phyloP scores from a whole-genome alignment of 108 stramenopile species.

The Nitzschia palea region DNA sequence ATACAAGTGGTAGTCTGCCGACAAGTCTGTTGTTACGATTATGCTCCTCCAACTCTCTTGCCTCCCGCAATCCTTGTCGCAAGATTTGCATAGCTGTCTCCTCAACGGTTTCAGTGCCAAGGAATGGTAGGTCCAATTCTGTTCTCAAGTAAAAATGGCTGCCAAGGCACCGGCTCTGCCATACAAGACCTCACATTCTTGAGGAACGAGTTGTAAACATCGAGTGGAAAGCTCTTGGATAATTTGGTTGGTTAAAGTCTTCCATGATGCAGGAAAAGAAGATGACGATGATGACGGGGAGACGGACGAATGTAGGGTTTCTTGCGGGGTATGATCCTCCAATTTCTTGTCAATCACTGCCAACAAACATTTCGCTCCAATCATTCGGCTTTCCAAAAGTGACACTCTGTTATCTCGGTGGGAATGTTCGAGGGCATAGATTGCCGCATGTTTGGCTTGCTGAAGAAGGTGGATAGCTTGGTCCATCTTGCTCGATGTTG shows the following conservation, averaged over 20 bases:
- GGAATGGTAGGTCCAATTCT: conserved; percentile 10
- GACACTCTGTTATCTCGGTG: conserved; percentile 16
- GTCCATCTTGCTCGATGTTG: too few species aligned
- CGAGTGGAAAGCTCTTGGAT: neutral
- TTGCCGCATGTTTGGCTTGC: neutral
- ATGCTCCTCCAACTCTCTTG: conserved; percentile 1
- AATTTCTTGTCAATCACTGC: conserved; percentile 12
- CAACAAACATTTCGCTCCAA: conserved; percentile 23
- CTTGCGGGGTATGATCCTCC: neutral
- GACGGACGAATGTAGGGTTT: neutral
- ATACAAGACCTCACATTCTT: conserved; percentile 45
- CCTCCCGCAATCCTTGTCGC: conserved; percentile 36
- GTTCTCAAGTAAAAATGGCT: conserved; percentile 44
- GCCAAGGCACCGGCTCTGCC: conserved; percentile 59
- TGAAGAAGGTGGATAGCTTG: neutral
- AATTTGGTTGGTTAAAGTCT: neutral
- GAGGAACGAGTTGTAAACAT: neutral
- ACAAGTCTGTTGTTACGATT: neutral
- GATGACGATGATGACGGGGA: too few species aligned
- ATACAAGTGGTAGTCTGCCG: conserved; percentile 34
- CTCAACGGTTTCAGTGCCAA: conserved; percentile 31
- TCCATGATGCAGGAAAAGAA: neutral
- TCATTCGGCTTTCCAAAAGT: conserved; percentile 26
- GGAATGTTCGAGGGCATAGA: neutral
- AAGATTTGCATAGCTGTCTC: conserved; percentile 26